Conservation (phyloP, 257 asterid genomes). For the Rubia yunnanensis region DNA sequence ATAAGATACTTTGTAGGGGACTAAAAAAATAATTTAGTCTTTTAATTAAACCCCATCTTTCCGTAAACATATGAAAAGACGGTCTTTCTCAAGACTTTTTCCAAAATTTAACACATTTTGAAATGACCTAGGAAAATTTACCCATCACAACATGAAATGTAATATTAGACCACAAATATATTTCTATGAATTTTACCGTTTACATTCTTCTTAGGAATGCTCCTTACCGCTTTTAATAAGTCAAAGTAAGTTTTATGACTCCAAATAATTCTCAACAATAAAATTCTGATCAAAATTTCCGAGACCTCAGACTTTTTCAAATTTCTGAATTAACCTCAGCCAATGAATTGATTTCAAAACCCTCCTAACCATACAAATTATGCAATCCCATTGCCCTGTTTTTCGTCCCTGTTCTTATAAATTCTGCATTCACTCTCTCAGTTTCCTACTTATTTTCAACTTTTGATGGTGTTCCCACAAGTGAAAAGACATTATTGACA, state of each 20-base stretch:
- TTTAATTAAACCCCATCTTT: too few relatives aligned
- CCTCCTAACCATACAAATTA: conserved; percentile 20
- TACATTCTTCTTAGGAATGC: neutral
- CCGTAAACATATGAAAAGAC: too few relatives aligned
- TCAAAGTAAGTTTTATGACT: neutral
- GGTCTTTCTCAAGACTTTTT: too few relatives aligned
- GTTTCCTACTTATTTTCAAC: neutral
- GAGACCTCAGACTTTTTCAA: conserved; percentile 15
- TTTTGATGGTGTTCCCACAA: neutral
- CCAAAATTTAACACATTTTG: too few relatives aligned
- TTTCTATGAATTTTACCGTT: neutral
- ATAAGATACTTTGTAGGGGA: too few relatives aligned
- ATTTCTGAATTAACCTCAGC: conserved; percentile 13
- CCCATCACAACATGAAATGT: too few relatives aligned
- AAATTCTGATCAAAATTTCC: neutral
- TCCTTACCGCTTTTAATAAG: neutral
- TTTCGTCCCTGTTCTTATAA: neutral
- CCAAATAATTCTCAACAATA: neutral
- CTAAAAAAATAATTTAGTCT: too few relatives aligned
- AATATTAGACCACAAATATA: neutral
- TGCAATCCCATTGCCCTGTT: conserved; percentile 9
- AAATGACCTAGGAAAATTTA: too few relatives aligned
- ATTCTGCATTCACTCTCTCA: neutral
- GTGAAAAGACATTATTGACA: neutral
- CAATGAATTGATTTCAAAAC: conserved; percentile 4